A percentile compares a stretch with the other conserved stretches of the same genome.
Conservation (phyloP, 176 grass and related monocot species). For the Chrysopogon serrulatus region DNA sequence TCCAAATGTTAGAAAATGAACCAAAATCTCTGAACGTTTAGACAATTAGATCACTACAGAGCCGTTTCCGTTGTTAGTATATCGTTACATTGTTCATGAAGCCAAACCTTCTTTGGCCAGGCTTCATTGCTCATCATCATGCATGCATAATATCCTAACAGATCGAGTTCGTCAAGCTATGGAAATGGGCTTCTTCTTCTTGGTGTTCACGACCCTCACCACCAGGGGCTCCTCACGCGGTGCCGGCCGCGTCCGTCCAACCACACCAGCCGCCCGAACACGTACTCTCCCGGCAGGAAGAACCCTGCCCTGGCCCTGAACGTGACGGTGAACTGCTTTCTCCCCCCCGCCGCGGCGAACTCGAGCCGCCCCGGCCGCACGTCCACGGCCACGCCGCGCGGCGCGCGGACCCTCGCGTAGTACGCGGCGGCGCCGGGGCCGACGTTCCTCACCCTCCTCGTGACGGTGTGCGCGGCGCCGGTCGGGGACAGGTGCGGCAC, state of each 20-base stretch:
- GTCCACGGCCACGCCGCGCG: constrained; percentile 57
- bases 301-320: constrained; percentile 38
- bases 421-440: constrained; percentile 44
- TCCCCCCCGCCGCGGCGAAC: constrained; percentile 50
- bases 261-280: constrained; percentile 77
- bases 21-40: not conserved
- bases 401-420: constrained; percentile 34
- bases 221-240: constrained; percentile 64
- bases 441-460: constrained; percentile 69
- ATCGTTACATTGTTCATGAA: not conserved
- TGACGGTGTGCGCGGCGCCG: constrained; percentile 34
- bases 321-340: constrained; percentile 52
- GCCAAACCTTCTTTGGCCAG: constrained; percentile 21
- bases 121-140: not conserved
- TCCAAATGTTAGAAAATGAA: not conserved
- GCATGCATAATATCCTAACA: not conserved
- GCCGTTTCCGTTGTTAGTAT: not conserved
- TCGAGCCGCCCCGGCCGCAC: constrained; percentile 58
- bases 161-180: not conserved
- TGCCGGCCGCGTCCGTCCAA: constrained; percentile 53
- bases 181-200: not conserved
- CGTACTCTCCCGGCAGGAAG: constrained; percentile 41
- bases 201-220: constrained; percentile 27
- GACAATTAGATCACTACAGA: not conserved
- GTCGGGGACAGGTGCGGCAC: constrained; percentile 56